Evolutionary conservation across 345 rosid genomes (phyloP), one percentile per base, ranked within the genome.

Genomic region (Eucalyptus guilfoylei): DNA sequence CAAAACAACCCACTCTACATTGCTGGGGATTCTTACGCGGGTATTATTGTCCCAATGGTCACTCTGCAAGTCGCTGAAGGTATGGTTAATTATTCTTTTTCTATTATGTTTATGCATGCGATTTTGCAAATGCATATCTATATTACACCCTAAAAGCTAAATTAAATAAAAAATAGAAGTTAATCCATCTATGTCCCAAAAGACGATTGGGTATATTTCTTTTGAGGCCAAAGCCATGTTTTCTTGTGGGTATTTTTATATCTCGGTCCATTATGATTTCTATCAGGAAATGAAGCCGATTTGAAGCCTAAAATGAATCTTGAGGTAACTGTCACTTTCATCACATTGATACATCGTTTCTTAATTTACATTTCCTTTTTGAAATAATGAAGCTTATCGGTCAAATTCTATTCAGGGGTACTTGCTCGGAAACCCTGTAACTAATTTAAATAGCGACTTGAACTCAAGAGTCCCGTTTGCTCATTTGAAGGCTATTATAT

Each of bases 11-110:
- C 88, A 26, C 92, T 92, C 86, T 92, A 91, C 48, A 52, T 93
- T 16, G 83, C 90, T 8, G 93, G 94, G 10, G 94, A 91, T 48
- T 93, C 94, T 6, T 92, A 91, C 44, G 62, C 92, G 9, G 93
- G 93, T 8, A 55, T 49, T 16, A 88, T 80, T 44, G 90, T 85
- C 45, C 92, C 93, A 14, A 87, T 89, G 15, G 4, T 89, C 19
- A 88, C 87, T 30, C 87, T 64, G 64, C 50, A 89, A 69, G 72
- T 92, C 30, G 87, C 89, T 10, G 72, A 89, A 14, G 92, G 93
- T 90, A 37, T 6, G 24, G 45, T 80, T 44, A 17, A 3, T 32
- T 28, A 69, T 69, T 28, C 32, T 47, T 47, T 47, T 11, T 11
- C 48, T 47, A 30, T 69, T 69, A 34, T 69, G 30, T 88, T 88